Evolutionary conservation across 805 yeast genomes (phyloP), one percentile per base, ranked within the genome.

Genomic region (Wickerhamomyces sydowiorum): DNA sequence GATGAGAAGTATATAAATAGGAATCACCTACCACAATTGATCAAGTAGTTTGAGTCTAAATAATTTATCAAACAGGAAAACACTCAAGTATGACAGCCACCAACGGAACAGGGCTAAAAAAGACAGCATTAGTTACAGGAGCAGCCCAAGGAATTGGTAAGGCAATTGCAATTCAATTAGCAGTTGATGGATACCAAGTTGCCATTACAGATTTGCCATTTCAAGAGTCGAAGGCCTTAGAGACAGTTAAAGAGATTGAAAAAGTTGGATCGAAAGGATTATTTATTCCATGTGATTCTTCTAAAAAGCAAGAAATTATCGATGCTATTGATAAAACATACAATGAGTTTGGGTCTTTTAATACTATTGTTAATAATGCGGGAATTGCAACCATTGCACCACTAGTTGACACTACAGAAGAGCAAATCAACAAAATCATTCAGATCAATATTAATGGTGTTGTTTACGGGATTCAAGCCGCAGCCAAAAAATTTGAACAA

Each of bases 131-230:
- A 24, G 76, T 88, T 23, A 88, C 96, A 14, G 96, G 96, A 39
- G 89, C 93, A 10, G 82, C 95, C 15, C 93, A 87, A 54, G 96
- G 96, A 9, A 80, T 89, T 54, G 96, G 96, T 35, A 84, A 81
- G 57, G 90, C 86, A 57, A 88, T 75, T 57, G 82, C 95, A 4
- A 56, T 67, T 23, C 95, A 88, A 64, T 72, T 89, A 56, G 96
- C 96, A 14, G 62, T 68, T 40, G 78, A 73, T 49, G 95, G 95
- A 2, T 80, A 86, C 60, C 48, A 55, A 33, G 54, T 59, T 21
- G 61, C 61, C 14, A 52, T 59, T 40, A 52, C 59, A 2, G 61
- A 59, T 43, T 36, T 59, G 27, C 46, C 57, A 12, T 13, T 19
- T 5, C 62, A 61, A 46, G 46, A 43, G 29, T 41, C 39, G 0